These are phyloP conservation scores for Puccinia novopanici DNA, from an alignment of 1,284 basidiomycete species.

Conservation along the genomic window DNA sequence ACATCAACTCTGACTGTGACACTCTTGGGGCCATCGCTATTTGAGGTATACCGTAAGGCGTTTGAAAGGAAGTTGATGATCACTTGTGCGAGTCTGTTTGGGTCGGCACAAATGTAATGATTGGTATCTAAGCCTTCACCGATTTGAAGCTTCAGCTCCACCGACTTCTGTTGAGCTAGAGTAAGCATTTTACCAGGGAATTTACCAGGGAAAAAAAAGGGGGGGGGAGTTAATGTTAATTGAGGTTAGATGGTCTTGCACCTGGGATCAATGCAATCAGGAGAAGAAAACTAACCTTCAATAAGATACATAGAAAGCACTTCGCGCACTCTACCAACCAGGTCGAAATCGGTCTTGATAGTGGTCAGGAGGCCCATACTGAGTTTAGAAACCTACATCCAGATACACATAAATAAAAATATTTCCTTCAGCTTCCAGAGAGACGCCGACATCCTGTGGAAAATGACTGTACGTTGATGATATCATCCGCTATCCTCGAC, in stretches of 20 bases:
- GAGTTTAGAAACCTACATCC: slow-evolving; percentile 39
- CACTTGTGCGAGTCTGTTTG: slow-evolving; percentile 47
- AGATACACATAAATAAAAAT: neutral
- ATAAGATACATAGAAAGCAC: slow-evolving; percentile 49
- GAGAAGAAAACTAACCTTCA: slow-evolving; percentile 19
- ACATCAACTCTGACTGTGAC: slow-evolving; percentile 46
- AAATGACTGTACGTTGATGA: slow-evolving; percentile 28
- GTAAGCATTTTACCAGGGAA: neutral
- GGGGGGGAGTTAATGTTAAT: neutral
- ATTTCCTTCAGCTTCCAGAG: neutral
- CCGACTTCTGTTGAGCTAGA: slow-evolving; percentile 44
- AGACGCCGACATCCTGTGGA: neutral
- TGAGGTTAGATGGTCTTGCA: neutral
- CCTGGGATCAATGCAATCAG: neutral
- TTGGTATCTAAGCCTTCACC: slow-evolving; percentile 38
- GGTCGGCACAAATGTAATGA: slow-evolving; percentile 42
- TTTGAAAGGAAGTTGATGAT: slow-evolving; percentile 49
- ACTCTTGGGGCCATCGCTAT: slow-evolving; percentile 25
- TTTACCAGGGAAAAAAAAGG: neutral
- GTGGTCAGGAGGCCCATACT: slow-evolving; percentile 47
- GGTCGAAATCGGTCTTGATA: slow-evolving; percentile 45
- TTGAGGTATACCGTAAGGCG: slow-evolving; percentile 43
- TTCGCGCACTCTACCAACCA: slow-evolving; percentile 35
- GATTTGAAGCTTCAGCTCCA: slow-evolving; percentile 35
- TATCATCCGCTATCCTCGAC: slow-evolving; percentile 50